phyloP scores from a whole-genome alignment of 306 rosid genomes.

The Calophaca sinica region DNA sequence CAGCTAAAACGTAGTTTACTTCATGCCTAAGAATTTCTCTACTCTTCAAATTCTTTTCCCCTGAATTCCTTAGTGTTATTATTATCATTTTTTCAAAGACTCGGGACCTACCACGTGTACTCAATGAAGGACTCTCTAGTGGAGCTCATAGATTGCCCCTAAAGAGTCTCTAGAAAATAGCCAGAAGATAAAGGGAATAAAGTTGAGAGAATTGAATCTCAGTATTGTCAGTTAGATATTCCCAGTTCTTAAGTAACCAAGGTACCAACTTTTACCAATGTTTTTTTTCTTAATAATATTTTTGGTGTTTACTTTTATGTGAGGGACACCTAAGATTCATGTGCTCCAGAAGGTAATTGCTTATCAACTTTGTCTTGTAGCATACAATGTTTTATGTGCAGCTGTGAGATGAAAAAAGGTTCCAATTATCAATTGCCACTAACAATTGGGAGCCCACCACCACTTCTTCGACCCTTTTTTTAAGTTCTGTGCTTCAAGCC shows the following conservation, averaged over 20 bases:
- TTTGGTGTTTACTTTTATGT: conserved; percentile 37
- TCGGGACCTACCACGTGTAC: conserved; percentile 19
- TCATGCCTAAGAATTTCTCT: conserved; percentile 41
- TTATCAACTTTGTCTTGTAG: conserved; percentile 56
- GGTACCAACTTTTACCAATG: conserved; percentile 1
- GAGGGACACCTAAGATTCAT: conserved; percentile 41
- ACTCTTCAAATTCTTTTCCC: neutral
- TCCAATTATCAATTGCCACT: conserved; percentile 49
- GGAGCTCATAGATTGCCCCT: conserved; percentile 23
- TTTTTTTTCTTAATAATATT: conserved; percentile 12
- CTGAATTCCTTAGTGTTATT: conserved; percentile 1
- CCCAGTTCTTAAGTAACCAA: neutral
- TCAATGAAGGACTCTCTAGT: conserved; percentile 21
- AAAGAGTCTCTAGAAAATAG: conserved; percentile 29
- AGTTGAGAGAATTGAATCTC: conserved; percentile 8
- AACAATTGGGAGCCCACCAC: conserved; percentile 49
- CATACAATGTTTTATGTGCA: conserved; percentile 37
- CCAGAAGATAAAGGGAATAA: neutral
- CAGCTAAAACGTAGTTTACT: conserved; percentile 9
- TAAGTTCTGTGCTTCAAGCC: conserved; percentile 44
- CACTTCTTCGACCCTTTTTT: conserved; percentile 51
- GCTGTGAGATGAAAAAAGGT: conserved; percentile 40
- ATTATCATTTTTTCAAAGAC: neutral
- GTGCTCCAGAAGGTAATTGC: conserved; percentile 49
- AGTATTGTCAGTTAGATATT: neutral